Conservation (phyloP, 148 eudicot genomes). For the Silene uniflora region DNA sequence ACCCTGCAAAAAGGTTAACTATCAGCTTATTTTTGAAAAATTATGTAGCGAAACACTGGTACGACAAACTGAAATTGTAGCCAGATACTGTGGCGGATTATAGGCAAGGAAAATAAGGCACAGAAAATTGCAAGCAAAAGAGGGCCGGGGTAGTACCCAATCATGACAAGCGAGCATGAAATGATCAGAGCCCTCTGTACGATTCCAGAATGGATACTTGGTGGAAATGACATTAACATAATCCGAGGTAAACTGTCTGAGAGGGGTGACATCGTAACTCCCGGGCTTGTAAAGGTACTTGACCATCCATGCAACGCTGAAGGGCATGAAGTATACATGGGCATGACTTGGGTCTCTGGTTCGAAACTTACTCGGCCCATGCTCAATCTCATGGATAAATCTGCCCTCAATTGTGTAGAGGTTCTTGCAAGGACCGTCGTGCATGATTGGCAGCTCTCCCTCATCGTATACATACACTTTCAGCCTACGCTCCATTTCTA, state of each 20-base stretch:
- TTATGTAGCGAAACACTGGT: no score
- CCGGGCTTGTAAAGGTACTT: slow-evolving; percentile 57
- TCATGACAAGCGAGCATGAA: slow-evolving; percentile 97
- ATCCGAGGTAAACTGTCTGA: slow-evolving; percentile 54
- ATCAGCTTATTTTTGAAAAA: no score
- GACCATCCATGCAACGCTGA: slow-evolving; percentile 89
- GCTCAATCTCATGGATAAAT: slow-evolving; percentile 74
- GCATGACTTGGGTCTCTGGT: slow-evolving; percentile 50
- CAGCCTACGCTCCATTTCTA: slow-evolving; percentile 79
- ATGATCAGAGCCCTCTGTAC: slow-evolving; percentile 69
- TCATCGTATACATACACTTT: slow-evolving; percentile 82
- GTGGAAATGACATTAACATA: slow-evolving; percentile 67
- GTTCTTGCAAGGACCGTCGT: slow-evolving; percentile 88
- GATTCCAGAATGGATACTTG: slow-evolving; percentile 83
- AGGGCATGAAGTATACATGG: slow-evolving; percentile 82
- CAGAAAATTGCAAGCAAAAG: neutral
- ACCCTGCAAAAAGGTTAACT: slow-evolving; percentile 39
- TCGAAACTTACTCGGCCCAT: slow-evolving; percentile 40
- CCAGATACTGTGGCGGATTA: no score
- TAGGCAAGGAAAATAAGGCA: neutral
- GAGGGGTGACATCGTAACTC: slow-evolving; percentile 46
- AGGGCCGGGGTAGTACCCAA: slow-evolving; percentile 43
- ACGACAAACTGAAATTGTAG: no score
- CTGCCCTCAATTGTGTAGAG: slow-evolving; percentile 84
- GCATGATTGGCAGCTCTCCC: slow-evolving; percentile 74